Conservation (phyloP, 2,329 filamentous ascomycete species). For the Fusarium sp. region DNA sequence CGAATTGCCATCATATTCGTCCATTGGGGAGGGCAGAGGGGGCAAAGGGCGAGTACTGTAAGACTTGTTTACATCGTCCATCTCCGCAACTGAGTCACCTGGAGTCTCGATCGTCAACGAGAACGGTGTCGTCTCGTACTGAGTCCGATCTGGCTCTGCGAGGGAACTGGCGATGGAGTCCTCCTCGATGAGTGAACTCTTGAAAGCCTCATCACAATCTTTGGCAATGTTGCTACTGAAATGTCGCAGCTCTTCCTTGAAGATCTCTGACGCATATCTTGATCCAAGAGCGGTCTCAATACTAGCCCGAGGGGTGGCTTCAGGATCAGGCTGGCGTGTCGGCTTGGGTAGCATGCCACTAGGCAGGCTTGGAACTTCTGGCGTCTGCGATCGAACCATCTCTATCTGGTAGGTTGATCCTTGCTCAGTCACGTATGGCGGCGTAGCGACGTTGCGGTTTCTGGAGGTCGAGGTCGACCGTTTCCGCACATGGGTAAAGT, state of each 20-base stretch:
- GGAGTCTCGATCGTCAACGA: slow-evolving; percentile 54
- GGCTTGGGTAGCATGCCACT: slow-evolving; percentile 42
- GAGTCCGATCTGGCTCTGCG: slow-evolving; percentile 45
- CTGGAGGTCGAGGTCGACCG: slow-evolving; percentile 46
- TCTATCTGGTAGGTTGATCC: slow-evolving; percentile 33
- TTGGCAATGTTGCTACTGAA: slow-evolving; percentile 88
- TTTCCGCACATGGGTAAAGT: slow-evolving; percentile 63
- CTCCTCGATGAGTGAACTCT: slow-evolving; percentile 65
- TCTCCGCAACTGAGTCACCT: slow-evolving; percentile 41
- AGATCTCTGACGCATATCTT: slow-evolving; percentile 47
- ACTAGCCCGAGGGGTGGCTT: slow-evolving; percentile 13
- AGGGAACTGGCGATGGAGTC: slow-evolving; percentile 50
- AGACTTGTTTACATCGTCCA: slow-evolving; percentile 45
- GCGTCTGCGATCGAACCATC: slow-evolving; percentile 42
- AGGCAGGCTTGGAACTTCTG: slow-evolving; percentile 41
- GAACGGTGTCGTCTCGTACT: slow-evolving; percentile 54
- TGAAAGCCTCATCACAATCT: slow-evolving; percentile 93
- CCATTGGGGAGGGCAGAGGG: slow-evolving; percentile 54
- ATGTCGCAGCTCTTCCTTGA: slow-evolving; percentile 82
- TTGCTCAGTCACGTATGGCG: slow-evolving; percentile 32
- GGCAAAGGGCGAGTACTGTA: slow-evolving; percentile 65
- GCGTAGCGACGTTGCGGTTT: slow-evolving; percentile 28
- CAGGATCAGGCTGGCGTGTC: slow-evolving; percentile 17
- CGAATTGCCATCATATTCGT: slow-evolving; percentile 24
- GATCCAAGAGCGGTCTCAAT: slow-evolving; percentile 25